Evolutionary conservation across 2,329 filamentous ascomycete genomes (phyloP).

Genomic region (Verticillium klebahnii): DNA sequence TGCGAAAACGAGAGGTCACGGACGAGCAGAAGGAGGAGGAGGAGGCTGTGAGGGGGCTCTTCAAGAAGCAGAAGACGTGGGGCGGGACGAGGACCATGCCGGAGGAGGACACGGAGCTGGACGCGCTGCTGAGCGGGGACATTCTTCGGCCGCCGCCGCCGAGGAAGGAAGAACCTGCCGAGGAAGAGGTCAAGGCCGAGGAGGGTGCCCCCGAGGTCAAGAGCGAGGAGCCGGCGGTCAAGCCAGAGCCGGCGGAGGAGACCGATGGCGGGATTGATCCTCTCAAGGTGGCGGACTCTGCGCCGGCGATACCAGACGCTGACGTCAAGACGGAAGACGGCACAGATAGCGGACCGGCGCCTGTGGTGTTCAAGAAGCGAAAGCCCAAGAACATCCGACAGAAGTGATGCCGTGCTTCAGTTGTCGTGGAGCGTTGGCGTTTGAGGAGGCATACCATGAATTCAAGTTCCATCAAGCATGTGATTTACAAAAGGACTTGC

Average conservation of each 20-base stretch:
- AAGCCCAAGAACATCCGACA: conserved; percentile 64
- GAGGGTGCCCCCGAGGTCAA: conserved; percentile 13
- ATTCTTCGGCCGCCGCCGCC: conserved; percentile 19
- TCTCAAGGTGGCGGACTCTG: conserved; percentile 3
- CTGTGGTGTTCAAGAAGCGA: conserved; percentile 74
- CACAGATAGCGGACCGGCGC: conserved; percentile 28
- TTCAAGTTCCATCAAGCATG: not conserved
- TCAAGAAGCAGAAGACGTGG: conserved; percentile 55
- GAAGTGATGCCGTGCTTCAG: conserved; percentile 33
- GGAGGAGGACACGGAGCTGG: conserved; percentile 51
- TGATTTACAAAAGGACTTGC: no score
- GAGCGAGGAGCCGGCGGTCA: conserved; percentile 24
- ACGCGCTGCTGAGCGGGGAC: conserved; percentile 49
- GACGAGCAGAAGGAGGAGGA: conserved; percentile 59
- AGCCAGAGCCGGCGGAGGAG: conserved; percentile 30
- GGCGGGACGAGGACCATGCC: conserved; percentile 45
- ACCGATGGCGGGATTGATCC: conserved; percentile 8
- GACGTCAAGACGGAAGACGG: conserved; percentile 37
- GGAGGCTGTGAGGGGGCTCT: conserved; percentile 51
- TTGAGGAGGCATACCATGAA: not conserved
- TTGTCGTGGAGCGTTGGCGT: not conserved
- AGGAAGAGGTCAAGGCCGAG: conserved; percentile 20
- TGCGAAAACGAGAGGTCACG: conserved; percentile 58
- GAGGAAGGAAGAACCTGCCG: conserved; percentile 20
- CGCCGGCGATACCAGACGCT: conserved; percentile 5